Conservation (phyloP, 768 basidiomycete species). For the Trametes meyenii region DNA sequence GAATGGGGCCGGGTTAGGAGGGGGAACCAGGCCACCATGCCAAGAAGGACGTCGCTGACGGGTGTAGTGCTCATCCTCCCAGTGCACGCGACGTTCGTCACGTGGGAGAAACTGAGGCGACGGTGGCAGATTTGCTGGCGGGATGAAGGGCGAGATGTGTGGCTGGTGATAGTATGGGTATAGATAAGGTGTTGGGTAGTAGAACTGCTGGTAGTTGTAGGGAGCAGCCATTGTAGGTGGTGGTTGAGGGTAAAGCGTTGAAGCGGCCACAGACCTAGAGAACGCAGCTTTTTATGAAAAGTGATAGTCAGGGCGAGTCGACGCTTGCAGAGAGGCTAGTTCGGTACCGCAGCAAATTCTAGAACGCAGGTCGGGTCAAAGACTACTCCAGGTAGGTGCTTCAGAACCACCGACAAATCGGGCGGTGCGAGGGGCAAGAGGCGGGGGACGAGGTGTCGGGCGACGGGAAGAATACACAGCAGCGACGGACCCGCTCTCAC, state of each 20-base stretch:
- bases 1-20: slow-evolving; percentile 30
- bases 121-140: slow-evolving; percentile 12
- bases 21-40: slow-evolving; percentile 28
- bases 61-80: slow-evolving; percentile 9
- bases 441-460: not conserved
- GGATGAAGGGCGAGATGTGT: slow-evolving; percentile 29
- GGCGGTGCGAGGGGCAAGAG: slow-evolving; percentile 2
- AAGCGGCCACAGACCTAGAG: not conserved
- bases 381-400: slow-evolving; percentile 13
- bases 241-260: not conserved
- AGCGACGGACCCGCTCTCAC: not conserved
- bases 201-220: slow-evolving; percentile 20
- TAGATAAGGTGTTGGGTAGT: slow-evolving; percentile 27
- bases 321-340: not conserved
- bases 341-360: slow-evolving; percentile 15
- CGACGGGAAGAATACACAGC: slow-evolving; percentile 3
- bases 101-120: slow-evolving; percentile 12
- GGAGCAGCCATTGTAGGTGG: slow-evolving; percentile 17
- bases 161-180: slow-evolving; percentile 22
- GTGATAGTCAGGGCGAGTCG: not conserved
- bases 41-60: slow-evolving; percentile 32
- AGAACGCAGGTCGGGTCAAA: not conserved
- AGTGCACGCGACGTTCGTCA: slow-evolving; percentile 24
- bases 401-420: slow-evolving; percentile 5
- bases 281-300: slow-evolving; percentile 11